Evolutionary conservation across 1,284 basidiomycete genomes (phyloP).

Genomic region (Malassezia psittaci): DNA sequence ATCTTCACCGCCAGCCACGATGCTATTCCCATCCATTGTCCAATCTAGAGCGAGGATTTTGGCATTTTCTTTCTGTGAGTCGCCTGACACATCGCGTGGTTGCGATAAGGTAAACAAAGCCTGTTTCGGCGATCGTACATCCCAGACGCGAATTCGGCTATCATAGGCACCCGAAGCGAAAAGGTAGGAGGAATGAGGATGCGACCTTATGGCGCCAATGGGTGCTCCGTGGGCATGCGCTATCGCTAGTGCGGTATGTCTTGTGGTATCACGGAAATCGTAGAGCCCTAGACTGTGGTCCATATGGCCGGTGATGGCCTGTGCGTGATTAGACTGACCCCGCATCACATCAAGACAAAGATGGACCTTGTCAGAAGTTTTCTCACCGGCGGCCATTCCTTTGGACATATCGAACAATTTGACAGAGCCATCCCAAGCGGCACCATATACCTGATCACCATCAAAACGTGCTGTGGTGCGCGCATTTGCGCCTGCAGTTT

Average conservation of each 20-base stretch:
- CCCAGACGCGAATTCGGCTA: conserved; percentile 35
- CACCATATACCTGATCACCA: conserved; percentile 22
- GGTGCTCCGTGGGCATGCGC: conserved; percentile 30
- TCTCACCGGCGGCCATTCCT: conserved; percentile 15
- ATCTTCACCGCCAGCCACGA: conserved; percentile 43
- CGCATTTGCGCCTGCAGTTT: conserved; percentile 24
- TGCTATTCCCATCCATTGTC: conserved; percentile 28
- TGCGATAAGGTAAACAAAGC: conserved; percentile 34
- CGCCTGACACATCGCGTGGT: conserved; percentile 3
- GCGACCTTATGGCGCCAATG: conserved; percentile 21
- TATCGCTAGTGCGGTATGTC: conserved; percentile 17
- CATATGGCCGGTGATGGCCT: conserved; percentile 28
- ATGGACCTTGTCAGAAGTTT: conserved; percentile 30
- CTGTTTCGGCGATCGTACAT: conserved; percentile 30
- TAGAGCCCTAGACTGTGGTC: conserved; percentile 38
- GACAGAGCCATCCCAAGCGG: conserved; percentile 37
- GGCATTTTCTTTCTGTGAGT: not conserved
- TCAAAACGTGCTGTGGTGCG: conserved; percentile 14
- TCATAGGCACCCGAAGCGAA: conserved; percentile 31
- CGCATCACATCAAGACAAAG: conserved; percentile 21
- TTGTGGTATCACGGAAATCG: conserved; percentile 27
- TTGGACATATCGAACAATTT: conserved; percentile 33
- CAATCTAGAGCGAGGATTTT: conserved; percentile 38
- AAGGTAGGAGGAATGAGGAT: conserved; percentile 27
- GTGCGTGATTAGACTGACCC: not conserved